These are phyloP conservation scores for Petrea volubilis DNA, from an alignment of 257 asterid species.

Conservation along the genomic window DNA sequence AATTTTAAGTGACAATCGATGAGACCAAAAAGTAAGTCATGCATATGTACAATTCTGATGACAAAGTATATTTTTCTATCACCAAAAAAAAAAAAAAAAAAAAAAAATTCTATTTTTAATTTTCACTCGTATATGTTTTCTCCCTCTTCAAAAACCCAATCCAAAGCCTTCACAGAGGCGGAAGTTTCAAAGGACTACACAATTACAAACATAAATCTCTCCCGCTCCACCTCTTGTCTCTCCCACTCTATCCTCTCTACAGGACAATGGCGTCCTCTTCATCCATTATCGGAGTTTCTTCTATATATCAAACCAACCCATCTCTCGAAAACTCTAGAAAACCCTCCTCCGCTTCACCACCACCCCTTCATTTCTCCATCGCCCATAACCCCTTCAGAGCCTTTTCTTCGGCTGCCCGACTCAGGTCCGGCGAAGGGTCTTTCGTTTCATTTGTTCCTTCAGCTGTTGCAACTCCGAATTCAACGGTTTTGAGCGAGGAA, in stretches of 20 bases:
- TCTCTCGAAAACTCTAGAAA: slow-evolving; percentile 42
- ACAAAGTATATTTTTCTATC: too few species aligned
- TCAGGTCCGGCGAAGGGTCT: slow-evolving; percentile 37
- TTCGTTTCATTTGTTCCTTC: slow-evolving; percentile 50
- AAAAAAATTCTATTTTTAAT: too few species aligned
- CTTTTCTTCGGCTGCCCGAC: slow-evolving; percentile 28
- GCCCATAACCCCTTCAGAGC: slow-evolving; percentile 41
- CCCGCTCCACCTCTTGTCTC: slow-evolving; percentile 12
- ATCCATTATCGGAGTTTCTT: slow-evolving; percentile 56
- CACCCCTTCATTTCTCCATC: slow-evolving; percentile 47
- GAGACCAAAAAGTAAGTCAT: too few species aligned
- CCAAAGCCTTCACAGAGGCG: slow-evolving; percentile 47
- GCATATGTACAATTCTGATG: too few species aligned
- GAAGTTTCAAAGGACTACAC: slow-evolving; percentile 43
- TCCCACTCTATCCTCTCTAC: too few species aligned
- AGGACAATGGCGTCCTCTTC: slow-evolving; percentile 55
- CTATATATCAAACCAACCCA: slow-evolving; percentile 58
- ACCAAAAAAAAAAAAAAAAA: too few species aligned
- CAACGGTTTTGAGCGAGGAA: slow-evolving; percentile 77
- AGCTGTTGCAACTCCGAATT: slow-evolving; percentile 71
- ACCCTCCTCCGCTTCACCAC: slow-evolving; percentile 36
- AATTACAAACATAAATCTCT: slow-evolving; percentile 43
- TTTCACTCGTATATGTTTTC: too few species aligned
- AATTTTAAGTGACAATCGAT: too few species aligned
- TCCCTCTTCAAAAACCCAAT: too few species aligned